Percentiles rank a stretch among this genome's conserved stretches.
phyloP scores from a whole-genome alignment of 495 filamentous ascomycete genomes.

The Diplogelasinospora grovesii region DNA sequence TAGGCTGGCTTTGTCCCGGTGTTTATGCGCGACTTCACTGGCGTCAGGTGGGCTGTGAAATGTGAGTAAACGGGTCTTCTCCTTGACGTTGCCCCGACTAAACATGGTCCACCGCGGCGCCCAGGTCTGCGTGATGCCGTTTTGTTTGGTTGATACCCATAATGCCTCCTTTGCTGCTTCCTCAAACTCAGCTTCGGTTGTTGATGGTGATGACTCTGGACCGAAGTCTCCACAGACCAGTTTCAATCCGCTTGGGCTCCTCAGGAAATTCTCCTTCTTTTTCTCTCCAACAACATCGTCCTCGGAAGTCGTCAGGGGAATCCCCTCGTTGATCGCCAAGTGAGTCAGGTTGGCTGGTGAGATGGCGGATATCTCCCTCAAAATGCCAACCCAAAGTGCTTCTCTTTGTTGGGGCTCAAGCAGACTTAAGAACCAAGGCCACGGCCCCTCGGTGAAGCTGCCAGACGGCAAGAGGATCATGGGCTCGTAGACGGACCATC shows the following conservation, averaged over 20 bases:
- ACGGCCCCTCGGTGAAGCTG: constrained; percentile 45
- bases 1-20: background rate
- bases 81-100: constrained; percentile 76
- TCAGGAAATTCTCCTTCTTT: constrained; percentile 51
- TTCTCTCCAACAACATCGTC: background rate
- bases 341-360: constrained; percentile 47
- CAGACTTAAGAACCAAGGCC: constrained; percentile 41
- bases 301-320: constrained; percentile 40
- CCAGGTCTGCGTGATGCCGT: constrained; percentile 79
- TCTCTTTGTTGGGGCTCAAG: constrained; percentile 18
- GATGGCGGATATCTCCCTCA: constrained; percentile 44
- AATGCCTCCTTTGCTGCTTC: constrained; percentile 57
- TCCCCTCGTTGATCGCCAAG: constrained; percentile 67
- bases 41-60: constrained; percentile 27
- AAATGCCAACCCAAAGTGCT: constrained; percentile 38
- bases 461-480: constrained; percentile 61
- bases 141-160: constrained; percentile 70
- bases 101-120: constrained; percentile 90
- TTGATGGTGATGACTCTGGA: constrained; percentile 17
- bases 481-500: constrained; percentile 64
- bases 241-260: constrained; percentile 55
- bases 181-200: constrained; percentile 42
- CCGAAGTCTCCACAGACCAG: constrained; percentile 66
- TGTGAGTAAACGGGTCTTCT: constrained; percentile 68
- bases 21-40: background rate